phyloP scores from a whole-genome alignment of 345 rosid species.

The Eutrema heterophyllum region DNA sequence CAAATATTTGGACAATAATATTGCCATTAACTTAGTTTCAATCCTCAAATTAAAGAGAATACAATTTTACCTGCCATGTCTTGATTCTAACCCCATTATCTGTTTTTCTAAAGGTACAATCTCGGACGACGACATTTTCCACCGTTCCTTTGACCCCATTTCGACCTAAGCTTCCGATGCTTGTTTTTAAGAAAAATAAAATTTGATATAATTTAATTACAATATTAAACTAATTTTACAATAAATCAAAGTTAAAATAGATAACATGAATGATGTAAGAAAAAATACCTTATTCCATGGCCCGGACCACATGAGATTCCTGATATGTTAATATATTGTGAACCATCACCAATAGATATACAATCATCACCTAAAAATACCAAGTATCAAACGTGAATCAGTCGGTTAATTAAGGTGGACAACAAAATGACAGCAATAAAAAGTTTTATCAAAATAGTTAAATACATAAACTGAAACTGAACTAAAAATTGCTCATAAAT shows the following conservation, averaged over 20 bases:
- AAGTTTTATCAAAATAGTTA: too few species aligned
- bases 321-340: constrained; percentile 28
- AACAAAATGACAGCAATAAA: too few species aligned
- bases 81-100: constrained; percentile 49
- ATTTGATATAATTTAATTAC: neutral
- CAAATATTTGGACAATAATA: neutral
- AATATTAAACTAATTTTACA: neutral
- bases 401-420: neutral
- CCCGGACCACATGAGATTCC: constrained; percentile 48
- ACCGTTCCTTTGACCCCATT: constrained; percentile 28
- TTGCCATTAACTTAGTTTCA: neutral
- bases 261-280: neutral
- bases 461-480: too few species aligned
- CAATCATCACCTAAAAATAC: constrained; percentile 48
- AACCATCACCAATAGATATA: constrained; percentile 45
- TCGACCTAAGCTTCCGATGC: constrained; percentile 50
- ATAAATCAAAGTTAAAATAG: too few species aligned
- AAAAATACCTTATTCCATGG: constrained; percentile 47
- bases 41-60: neutral
- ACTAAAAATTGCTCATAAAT: too few species aligned
- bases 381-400: neutral
- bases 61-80: constrained; percentile 45
- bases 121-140: constrained; percentile 32
- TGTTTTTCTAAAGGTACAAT: constrained; percentile 29
- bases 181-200: neutral